Evolutionary conservation across 2,329 filamentous ascomycete genomes (phyloP).

Genomic region (Apiospora hydei): DNA sequence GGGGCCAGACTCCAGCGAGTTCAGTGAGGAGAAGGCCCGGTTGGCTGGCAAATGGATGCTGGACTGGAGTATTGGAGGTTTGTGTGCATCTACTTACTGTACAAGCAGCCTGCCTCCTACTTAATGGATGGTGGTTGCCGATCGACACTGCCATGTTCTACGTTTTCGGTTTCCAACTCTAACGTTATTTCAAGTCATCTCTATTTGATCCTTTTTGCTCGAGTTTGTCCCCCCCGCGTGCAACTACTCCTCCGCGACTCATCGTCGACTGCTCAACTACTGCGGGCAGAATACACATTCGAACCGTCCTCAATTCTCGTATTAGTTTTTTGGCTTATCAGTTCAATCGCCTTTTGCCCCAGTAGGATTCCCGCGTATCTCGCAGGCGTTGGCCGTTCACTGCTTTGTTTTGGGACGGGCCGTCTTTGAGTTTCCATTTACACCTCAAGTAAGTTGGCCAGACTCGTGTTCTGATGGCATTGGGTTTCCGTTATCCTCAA

Average conservation of each 20-base stretch:
- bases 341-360: not conserved
- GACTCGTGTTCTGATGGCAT: not conserved
- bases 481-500: slow-evolving; percentile 11
- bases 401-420: not conserved
- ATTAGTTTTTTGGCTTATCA: not conserved
- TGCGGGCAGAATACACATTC: not conserved
- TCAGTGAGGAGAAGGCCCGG: slow-evolving; percentile 7
- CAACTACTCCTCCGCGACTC: not conserved
- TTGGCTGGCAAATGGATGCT: not conserved
- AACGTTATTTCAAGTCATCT: slow-evolving; percentile 19
- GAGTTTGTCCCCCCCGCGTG: not conserved
- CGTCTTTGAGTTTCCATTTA: not conserved
- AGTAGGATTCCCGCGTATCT: not conserved
- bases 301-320: not conserved
- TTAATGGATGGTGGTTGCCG: not conserved
- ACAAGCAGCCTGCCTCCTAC: not conserved
- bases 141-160: slow-evolving; percentile 18
- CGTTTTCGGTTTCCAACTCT: slow-evolving; percentile 15
- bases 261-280: not conserved
- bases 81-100: not conserved
- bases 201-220: not conserved
- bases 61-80: not conserved
- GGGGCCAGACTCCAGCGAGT: not conserved
- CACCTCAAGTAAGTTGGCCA: slow-evolving; percentile 2
- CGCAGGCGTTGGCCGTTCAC: not conserved